Conservation (phyloP, 2,329 filamentous ascomycete species). For the Uncinocarpus reesii region DNA sequence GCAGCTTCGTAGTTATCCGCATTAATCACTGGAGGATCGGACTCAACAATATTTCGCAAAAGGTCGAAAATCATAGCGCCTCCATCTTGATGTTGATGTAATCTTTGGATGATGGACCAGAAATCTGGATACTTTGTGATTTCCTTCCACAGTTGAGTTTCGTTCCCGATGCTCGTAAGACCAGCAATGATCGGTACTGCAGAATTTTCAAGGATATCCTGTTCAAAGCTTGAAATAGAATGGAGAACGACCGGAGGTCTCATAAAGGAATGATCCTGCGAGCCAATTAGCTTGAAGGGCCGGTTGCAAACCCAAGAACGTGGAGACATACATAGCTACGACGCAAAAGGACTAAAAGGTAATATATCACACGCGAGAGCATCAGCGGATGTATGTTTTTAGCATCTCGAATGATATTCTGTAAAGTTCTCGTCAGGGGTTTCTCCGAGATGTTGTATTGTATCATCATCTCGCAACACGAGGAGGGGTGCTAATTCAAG, state of each 20-base stretch:
- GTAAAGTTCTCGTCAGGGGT: conserved; percentile 69
- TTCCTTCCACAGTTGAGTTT: conserved; percentile 72
- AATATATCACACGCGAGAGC: conserved; percentile 74
- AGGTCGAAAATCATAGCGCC: conserved; percentile 75
- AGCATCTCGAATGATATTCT: conserved; percentile 69
- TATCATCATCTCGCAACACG: conserved; percentile 63
- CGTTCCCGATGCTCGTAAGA: conserved; percentile 62
- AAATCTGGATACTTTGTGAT: conserved; percentile 96
- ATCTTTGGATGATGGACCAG: conserved; percentile 74
- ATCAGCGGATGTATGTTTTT: conserved; percentile 71
- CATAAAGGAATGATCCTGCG: conserved; percentile 75
- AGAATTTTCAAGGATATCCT: conserved; percentile 64
- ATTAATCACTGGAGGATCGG: conserved; percentile 69
- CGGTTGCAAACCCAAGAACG: background rate
- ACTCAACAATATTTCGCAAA: conserved; percentile 64
- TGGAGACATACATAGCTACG: conserved; percentile 63
- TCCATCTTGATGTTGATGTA: conserved; percentile 59
- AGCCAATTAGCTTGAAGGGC: conserved; percentile 18
- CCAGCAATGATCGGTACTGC: conserved; percentile 68
- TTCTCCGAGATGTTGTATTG: conserved; percentile 63
- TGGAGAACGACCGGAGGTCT: conserved; percentile 86
- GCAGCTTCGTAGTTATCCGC: conserved; percentile 93
- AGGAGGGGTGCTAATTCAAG: conserved; percentile 80
- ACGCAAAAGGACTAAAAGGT: conserved; percentile 70
- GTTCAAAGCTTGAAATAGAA: conserved; percentile 76